Base-by-base conservation (phyloP, 2,329 filamentous ascomycete species). In the Tetracladium maxilliforme region DNA sequence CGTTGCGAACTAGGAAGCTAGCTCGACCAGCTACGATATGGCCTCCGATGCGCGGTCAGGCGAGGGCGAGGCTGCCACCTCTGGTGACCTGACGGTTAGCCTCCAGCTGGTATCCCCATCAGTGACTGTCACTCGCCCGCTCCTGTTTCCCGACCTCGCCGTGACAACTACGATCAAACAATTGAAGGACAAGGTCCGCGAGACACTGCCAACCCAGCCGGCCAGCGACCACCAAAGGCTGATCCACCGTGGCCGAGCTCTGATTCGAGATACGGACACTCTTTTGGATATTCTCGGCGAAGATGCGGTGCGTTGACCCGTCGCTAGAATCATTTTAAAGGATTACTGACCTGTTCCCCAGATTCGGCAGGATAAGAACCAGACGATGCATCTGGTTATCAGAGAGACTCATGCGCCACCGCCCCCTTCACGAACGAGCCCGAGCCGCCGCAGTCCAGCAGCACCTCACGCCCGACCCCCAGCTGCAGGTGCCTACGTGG, bases 81-180 rank as follows among this genome's bases (percentile, higher is more conserved):
- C n/a, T n/a, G n/a, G n/a, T n/a, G 30, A 34, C 32, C 28, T 35
- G 33, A 48, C 49, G 18, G 58, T 72, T 43, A 69, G 61, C 30
- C 52, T 75, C 25, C 58, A 69, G 32, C 51, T 75, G 30, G 42
- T 74, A 20, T 74, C 69, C 31, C 69, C 69, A 4, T 71, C 66
- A 10, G 48, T 58, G 24, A 59, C 58, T 18, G 61, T 70, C 9
- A 57, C 53, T 25, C 52, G 55, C 12, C 61, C 61, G 10, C 41
- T 72, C 24, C 44, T 49, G 21, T 64, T 73, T 23, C 49, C 56
- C 14, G 43, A 49, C 13, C 44, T 72, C 8, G 49, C 61, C 10
- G 50, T 53, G 20, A 49, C 51, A 2, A 68, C 62, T 3, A 71
- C 65, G 0, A 51, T 74, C 23, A 57, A 56, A 28, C 51, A 70